These are phyloP conservation scores for Populus hybrid DNA, from an alignment of 441 rosid genomes.

Conservation along the genomic window DNA sequence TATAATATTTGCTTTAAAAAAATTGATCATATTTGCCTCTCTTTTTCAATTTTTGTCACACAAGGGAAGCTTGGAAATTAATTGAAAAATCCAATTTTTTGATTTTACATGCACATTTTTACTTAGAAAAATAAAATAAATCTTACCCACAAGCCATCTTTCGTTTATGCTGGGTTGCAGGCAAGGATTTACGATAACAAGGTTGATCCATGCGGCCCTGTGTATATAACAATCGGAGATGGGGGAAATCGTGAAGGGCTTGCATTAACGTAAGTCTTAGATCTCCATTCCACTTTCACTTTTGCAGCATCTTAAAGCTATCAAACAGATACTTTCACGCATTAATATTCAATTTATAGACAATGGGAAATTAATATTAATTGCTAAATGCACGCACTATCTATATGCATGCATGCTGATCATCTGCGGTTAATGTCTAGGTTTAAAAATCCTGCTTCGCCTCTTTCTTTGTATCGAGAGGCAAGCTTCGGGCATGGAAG, in stretches of 20 bases:
- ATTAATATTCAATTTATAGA: no score
- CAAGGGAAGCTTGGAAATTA: no score
- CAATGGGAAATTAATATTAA: neutral
- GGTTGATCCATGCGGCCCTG: conserved; percentile 71
- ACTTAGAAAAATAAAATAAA: no score
- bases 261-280: conserved; percentile 47
- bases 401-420: neutral
- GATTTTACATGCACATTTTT: no score
- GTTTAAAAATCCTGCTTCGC: conserved; percentile 54
- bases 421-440: conserved; percentile 22
- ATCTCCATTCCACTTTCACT: neutral
- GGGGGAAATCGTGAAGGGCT: conserved; percentile 93
- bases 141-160: no score
- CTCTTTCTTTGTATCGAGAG: conserved; percentile 56
- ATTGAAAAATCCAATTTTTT: no score
- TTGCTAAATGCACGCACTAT: neutral
- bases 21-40: no score
- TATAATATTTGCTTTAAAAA: no score
- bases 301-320: neutral
- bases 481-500: conserved; percentile 84
- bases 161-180: conserved; percentile 23
- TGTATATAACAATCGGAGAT: conserved; percentile 76
- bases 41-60: no score
- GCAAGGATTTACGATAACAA: conserved; percentile 61
- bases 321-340: neutral